Conservation (phyloP, 169 alveolate species). For the Plasmodium knowlesi region DNA sequence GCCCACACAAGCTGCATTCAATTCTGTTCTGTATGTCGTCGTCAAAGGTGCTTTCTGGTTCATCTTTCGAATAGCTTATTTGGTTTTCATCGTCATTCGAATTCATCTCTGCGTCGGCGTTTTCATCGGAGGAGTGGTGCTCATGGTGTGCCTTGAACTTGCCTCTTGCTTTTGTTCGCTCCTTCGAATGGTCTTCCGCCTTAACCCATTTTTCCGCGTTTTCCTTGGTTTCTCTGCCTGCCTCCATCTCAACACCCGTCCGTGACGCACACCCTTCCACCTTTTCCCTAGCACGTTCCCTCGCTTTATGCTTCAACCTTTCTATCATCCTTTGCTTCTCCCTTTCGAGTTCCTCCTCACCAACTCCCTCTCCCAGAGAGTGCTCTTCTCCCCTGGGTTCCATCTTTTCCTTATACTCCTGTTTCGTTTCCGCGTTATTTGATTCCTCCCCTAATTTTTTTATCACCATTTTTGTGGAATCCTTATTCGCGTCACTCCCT, state of each 20-base stretch:
- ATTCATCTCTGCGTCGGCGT: neutral
- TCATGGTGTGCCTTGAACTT: neutral
- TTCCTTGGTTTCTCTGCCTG: neutral
- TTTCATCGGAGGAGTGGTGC: neutral
- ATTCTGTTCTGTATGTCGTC: slow-evolving; percentile 71
- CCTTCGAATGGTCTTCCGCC: neutral
- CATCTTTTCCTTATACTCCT: neutral
- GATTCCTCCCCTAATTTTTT: neutral
- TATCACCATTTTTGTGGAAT: neutral
- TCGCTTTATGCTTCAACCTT: slow-evolving; percentile 7
- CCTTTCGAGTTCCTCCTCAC: neutral
- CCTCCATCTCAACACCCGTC: neutral
- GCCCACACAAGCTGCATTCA: slow-evolving; percentile 87
- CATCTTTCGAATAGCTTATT: slow-evolving; percentile 13
- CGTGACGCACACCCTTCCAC: neutral
- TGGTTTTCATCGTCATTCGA: slow-evolving; percentile 29
- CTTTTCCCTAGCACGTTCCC: slow-evolving; percentile 7
- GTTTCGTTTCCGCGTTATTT: neutral
- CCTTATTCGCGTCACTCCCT: neutral
- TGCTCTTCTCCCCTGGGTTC: neutral
- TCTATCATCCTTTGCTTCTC: slow-evolving; percentile 14
- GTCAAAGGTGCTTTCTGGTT: slow-evolving; percentile 22
- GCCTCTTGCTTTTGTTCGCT: neutral
- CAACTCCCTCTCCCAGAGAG: neutral
- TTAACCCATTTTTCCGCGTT: neutral